Evolutionary conservation across 257 asterid species (phyloP), one percentile per base, ranked within the genome.

Genomic region (Fraxinus americana): DNA sequence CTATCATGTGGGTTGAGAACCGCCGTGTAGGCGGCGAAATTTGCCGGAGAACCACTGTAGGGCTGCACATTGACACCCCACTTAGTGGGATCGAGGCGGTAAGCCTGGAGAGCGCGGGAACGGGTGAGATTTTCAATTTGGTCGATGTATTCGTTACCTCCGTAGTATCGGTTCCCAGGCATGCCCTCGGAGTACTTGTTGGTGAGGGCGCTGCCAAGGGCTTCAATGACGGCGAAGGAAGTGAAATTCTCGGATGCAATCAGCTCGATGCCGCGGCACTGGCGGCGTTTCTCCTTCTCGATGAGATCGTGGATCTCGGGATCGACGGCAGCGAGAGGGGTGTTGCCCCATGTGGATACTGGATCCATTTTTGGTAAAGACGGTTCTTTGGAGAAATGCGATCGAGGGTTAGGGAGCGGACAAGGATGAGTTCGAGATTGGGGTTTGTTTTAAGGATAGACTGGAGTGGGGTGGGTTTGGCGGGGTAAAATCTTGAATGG

Each of bases 241-340:
- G 98, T 93, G 93, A 93, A 92, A 50, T 93, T 93, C 76, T 93
- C 96, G 6, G 98, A 93, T 8, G 96, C 94, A 82, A 88, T 88
- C 59, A 86, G 90, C 87, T 88, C 92, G 88, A 88, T 88, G 11
- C 92, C 90, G 77, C 87, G 89, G 88, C 92, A 86, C 78, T 88
- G 92, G 36, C 92, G 92, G 79, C 90, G 90, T 83, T 88, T 88
- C 83, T 88, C 92, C 82, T 86, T 86, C 86, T 88, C 92, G 54
- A 88, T 88, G 16, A 88, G 92, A 74, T 88, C 92, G 50, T 84
- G 81, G 85, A 88, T 88, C 29, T 86, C 92, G 0, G 90, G 92
- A 74, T 88, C 92, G 19, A 88, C 81, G 70, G 29, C 78, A 79
- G 88, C 27, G 74, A 88, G 90, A 19, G 85, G 50, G 76, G 77